A percentile compares a stretch with the other conserved stretches of the same genome.
Conservation (phyloP, 768 basidiomycete species). For the Suillus placidus region DNA sequence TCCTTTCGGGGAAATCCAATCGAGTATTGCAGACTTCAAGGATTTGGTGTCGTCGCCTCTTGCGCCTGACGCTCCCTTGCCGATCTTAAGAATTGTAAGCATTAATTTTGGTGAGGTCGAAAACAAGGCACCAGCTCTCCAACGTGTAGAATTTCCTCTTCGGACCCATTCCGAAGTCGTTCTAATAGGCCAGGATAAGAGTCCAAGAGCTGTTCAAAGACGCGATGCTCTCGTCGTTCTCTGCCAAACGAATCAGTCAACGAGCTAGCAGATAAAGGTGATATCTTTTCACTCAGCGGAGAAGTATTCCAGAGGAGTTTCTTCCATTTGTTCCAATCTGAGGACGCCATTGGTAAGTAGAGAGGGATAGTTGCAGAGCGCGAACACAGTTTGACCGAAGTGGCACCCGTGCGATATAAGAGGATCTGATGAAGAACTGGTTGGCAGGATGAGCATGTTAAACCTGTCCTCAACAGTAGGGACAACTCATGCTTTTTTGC, state of each 20-base stretch:
- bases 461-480: no score
- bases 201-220: conserved; percentile 6
- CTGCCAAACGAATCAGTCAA: conserved; percentile 4
- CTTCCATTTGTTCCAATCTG: background rate
- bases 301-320: background rate
- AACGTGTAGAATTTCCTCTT: conserved; percentile 7
- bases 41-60: conserved; percentile 11
- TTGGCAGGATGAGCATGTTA: no score
- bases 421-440: background rate
- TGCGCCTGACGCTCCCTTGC: conserved; percentile 6
- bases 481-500: background rate
- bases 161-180: conserved; percentile 1
- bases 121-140: no score
- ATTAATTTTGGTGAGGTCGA: no score
- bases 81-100: background rate
- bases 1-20: conserved; percentile 23
- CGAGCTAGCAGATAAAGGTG: background rate
- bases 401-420: background rate
- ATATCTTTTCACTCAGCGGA: background rate
- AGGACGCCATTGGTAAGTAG: background rate
- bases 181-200: conserved; percentile 8
- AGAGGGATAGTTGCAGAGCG: background rate
- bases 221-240: conserved; percentile 5
- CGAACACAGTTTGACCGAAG: background rate
- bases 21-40: conserved; percentile 18